A percentile compares a stretch with the other conserved stretches of the same genome.
Evolutionary conservation across 2,329 filamentous ascomycete species (phyloP).

Genomic region (Corinectria fuckeliana): DNA sequence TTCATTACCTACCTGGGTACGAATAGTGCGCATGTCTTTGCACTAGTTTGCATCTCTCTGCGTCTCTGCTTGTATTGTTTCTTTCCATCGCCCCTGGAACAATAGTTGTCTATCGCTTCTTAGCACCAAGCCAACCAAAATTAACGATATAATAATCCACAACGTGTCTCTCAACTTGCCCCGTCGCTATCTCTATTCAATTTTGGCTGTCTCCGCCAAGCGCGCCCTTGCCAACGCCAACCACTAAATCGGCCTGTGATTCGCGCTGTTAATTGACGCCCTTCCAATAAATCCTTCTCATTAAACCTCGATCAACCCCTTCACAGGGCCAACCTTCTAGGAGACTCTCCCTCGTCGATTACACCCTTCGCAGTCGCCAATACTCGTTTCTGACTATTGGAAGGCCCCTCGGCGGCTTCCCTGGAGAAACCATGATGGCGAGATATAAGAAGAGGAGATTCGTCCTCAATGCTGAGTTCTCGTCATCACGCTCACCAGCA

Average conservation of each 20-base stretch:
- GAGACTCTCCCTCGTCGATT: conserved; percentile 24
- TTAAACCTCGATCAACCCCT: not conserved
- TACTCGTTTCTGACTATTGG: conserved; percentile 28
- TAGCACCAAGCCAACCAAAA: not conserved
- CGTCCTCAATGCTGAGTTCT: conserved; percentile 14
- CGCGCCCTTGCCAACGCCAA: conserved; percentile 1
- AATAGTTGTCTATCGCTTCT: not conserved
- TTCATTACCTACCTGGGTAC: too few species aligned
- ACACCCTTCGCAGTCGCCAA: conserved; percentile 23
- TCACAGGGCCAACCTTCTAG: conserved; percentile 10
- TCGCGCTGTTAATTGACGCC: not conserved
- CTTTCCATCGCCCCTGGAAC: not conserved
- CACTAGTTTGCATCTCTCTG: not conserved
- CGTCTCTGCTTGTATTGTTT: not conserved
- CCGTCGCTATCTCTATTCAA: not conserved
- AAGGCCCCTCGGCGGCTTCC: conserved; percentile 18
- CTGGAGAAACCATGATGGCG: conserved; percentile 27
- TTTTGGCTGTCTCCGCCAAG: not conserved
- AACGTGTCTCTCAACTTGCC: not conserved
- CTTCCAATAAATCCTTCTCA: conserved; percentile 16
- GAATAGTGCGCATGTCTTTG: not conserved
- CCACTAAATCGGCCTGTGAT: not conserved
- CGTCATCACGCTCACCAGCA: conserved; percentile 32
- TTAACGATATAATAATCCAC: not conserved
- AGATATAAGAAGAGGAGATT: conserved; percentile 31